phyloP scores from a whole-genome alignment of 2,329 filamentous ascomycete genomes.

The Thielaviopsis musarum region DNA sequence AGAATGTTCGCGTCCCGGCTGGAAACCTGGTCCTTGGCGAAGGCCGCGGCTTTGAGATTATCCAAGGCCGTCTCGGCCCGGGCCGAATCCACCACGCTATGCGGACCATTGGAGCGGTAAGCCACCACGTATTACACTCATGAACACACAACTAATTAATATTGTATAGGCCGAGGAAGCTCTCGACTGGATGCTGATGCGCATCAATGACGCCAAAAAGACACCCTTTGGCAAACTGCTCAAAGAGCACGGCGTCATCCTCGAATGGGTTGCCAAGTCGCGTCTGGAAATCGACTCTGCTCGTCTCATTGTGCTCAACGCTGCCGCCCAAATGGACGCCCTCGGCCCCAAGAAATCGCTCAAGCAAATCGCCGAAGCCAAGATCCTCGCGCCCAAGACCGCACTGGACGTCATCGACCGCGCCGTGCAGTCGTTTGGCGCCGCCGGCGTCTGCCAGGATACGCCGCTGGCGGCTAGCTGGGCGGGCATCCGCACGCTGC shows the following conservation, averaged over 20 bases:
- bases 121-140: constrained; percentile 15
- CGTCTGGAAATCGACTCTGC: constrained; percentile 89
- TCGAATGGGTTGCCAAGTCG: constrained; percentile 86
- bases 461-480: constrained; percentile 80
- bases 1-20: constrained; percentile 74
- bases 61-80: constrained; percentile 88
- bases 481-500: constrained; percentile 62
- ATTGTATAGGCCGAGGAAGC: constrained; percentile 55
- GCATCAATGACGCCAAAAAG: constrained; percentile 83
- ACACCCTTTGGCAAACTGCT: constrained; percentile 82
- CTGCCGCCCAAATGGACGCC: constrained; percentile 86
- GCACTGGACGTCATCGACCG: constrained; percentile 81
- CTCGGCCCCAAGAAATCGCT: constrained; percentile 76
- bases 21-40: constrained; percentile 79
- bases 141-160: constrained; percentile 1
- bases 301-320: constrained; percentile 79
- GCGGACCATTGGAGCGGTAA: constrained; percentile 72
- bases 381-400: constrained; percentile 73
- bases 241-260: constrained; percentile 78
- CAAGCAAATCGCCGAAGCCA: constrained; percentile 88
- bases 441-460: constrained; percentile 81
- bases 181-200: constrained; percentile 85
- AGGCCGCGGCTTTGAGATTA: constrained; percentile 93
- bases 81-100: constrained; percentile 97
- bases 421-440: constrained; percentile 84